A percentile compares a stretch with the other conserved stretches of the same genome.
These are phyloP conservation scores for Acidiella bohemica DNA, from an alignment of 495 filamentous ascomycete species.

Conservation along the genomic window DNA sequence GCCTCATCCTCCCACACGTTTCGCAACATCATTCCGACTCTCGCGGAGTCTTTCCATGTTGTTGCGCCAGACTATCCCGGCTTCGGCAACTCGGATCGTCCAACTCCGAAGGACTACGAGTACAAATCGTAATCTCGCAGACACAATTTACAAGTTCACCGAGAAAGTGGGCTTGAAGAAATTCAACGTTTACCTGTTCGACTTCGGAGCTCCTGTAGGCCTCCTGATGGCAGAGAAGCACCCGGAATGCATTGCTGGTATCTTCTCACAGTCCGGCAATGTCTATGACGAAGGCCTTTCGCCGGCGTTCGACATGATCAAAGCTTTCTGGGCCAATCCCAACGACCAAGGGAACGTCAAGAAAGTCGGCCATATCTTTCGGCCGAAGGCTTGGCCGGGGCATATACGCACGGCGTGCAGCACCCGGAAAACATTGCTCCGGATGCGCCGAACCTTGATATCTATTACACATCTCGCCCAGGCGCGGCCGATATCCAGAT, in stretches of 20 bases:
- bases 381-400: slow-evolving; percentile 37
- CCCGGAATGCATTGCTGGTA: slow-evolving; percentile 36
- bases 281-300: slow-evolving; percentile 44
- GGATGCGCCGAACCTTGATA: slow-evolving; percentile 40
- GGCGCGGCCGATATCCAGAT: slow-evolving; percentile 46
- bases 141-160: slow-evolving; percentile 37
- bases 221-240: slow-evolving; percentile 40
- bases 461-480: slow-evolving; percentile 24
- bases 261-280: slow-evolving; percentile 53
- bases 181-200: slow-evolving; percentile 50
- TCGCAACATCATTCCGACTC: slow-evolving; percentile 50
- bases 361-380: slow-evolving; percentile 32
- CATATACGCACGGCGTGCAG: slow-evolving; percentile 40
- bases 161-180: slow-evolving; percentile 33
- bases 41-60: slow-evolving; percentile 40
- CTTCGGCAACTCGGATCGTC: slow-evolving; percentile 45
- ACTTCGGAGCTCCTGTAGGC: slow-evolving; percentile 50
- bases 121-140: slow-evolving; percentile 41
- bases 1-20: too few relatives aligned
- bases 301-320: neutral
- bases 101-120: slow-evolving; percentile 27
- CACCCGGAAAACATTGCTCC: slow-evolving; percentile 34
- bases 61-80: slow-evolving; percentile 50
- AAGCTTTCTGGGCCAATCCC: slow-evolving; percentile 2
- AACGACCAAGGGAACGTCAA: slow-evolving; percentile 24